phyloP scores from a whole-genome alignment of 345 rosid species.

The Gossypioides kirkii region DNA sequence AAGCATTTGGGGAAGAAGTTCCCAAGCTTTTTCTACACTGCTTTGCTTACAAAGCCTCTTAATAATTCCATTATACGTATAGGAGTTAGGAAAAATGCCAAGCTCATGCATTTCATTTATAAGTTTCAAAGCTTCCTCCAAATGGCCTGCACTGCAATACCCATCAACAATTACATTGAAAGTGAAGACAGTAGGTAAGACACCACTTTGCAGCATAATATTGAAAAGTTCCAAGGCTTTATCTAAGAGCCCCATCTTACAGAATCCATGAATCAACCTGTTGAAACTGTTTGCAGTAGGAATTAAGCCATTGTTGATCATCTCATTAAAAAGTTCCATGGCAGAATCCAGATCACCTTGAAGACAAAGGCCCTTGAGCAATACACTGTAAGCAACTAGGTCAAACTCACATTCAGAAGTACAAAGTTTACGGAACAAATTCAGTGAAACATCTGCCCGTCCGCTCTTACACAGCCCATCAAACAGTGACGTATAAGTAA shows the following conservation, averaged over 20 bases:
- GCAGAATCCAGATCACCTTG: slow-evolving; percentile 42
- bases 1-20: slow-evolving; percentile 46
- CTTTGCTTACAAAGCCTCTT: slow-evolving; percentile 34
- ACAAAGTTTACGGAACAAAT: slow-evolving; percentile 26
- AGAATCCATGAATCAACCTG: slow-evolving; percentile 37
- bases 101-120: slow-evolving; percentile 26
- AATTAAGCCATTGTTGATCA: slow-evolving; percentile 26
- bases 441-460: slow-evolving; percentile 21
- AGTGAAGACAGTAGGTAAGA: slow-evolving; percentile 22
- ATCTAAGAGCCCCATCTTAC: slow-evolving; percentile 35
- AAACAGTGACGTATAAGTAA: slow-evolving; percentile 23
- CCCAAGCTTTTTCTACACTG: slow-evolving; percentile 33
- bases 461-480: slow-evolving; percentile 31
- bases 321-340: slow-evolving; percentile 30
- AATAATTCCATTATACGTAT: slow-evolving; percentile 36
- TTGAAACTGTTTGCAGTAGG: slow-evolving; percentile 30
- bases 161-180: slow-evolving; percentile 35
- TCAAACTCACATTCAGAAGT: slow-evolving; percentile 35
- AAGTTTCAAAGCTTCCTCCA: slow-evolving; percentile 38
- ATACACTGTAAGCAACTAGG: slow-evolving; percentile 28
- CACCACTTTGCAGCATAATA: slow-evolving; percentile 33
- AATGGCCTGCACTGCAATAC: slow-evolving; percentile 26
- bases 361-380: slow-evolving; percentile 32
- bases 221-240: slow-evolving; percentile 33
- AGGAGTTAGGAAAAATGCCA: slow-evolving; percentile 32